A percentile compares a stretch with the other conserved stretches of the same genome.
phyloP scores from a whole-genome alignment of 352 stramenopile genomes.

The Globisporangium cylindrosporum region DNA sequence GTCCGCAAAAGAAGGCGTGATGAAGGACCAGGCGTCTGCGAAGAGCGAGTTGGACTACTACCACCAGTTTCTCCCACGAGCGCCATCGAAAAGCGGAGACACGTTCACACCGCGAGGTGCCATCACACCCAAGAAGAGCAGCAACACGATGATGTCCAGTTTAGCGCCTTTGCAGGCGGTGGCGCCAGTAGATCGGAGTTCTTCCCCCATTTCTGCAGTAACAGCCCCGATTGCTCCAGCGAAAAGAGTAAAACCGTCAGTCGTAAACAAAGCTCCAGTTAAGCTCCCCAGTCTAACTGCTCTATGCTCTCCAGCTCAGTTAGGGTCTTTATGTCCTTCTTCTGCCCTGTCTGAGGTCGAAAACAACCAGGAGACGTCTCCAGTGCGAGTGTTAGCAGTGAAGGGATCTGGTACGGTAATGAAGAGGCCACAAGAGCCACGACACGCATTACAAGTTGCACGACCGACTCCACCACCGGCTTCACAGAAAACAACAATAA shows the following conservation, averaged over 20 bases:
- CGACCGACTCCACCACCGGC: background rate
- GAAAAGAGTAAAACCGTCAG: slow-evolving; percentile 1
- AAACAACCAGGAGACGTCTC: slow-evolving; percentile 33
- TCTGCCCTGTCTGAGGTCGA: background rate
- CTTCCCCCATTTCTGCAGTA: background rate
- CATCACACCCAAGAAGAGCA: background rate
- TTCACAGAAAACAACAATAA: background rate
- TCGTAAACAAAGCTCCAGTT: background rate
- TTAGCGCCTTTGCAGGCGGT: background rate
- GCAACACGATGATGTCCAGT: background rate
- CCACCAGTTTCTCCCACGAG: slow-evolving; percentile 41
- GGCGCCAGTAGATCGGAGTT: background rate
- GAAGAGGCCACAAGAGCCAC: slow-evolving; percentile 10
- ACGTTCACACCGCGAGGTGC: background rate
- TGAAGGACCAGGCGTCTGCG: slow-evolving; percentile 28
- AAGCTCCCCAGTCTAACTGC: slow-evolving; percentile 11
- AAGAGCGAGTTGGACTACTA: slow-evolving; percentile 62
- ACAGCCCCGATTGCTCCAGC: background rate
- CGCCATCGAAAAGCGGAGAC: background rate
- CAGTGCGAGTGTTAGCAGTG: slow-evolving; percentile 1
- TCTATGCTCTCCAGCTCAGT: too few relatives aligned
- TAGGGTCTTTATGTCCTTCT: background rate
- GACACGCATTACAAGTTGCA: slow-evolving; percentile 7
- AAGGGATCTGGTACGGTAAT: background rate
- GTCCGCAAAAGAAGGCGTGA: slow-evolving; percentile 36